These are phyloP conservation scores for Tetracentron sinense DNA, from an alignment of 164 flowering plant genomes.

Conservation along the genomic window DNA sequence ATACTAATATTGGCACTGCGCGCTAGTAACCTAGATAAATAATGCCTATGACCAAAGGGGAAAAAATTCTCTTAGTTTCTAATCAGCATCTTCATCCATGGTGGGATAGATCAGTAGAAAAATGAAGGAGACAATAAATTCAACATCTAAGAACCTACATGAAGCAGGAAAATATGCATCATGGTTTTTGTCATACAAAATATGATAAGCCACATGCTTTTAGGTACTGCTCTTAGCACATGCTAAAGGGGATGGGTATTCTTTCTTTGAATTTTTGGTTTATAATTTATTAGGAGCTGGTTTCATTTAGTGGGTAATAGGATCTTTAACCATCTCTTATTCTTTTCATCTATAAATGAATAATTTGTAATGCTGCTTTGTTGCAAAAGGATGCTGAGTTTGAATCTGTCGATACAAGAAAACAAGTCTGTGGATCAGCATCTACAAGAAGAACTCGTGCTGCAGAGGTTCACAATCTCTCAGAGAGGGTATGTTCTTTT, in stretches of 20 bases:
- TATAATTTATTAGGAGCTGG: too few relatives aligned
- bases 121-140: too few relatives aligned
- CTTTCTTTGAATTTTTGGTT: neutral
- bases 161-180: neutral
- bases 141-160: neutral
- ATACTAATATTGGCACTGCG: too few relatives aligned
- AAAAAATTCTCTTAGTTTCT: too few relatives aligned
- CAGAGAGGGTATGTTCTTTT: conserved; percentile 72
- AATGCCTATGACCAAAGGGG: too few relatives aligned
- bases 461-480: conserved; percentile 94
- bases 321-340: too few relatives aligned
- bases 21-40: too few relatives aligned
- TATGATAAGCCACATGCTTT: neutral
- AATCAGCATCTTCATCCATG: too few relatives aligned
- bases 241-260: neutral
- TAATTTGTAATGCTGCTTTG: neutral
- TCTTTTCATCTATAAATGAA: too few relatives aligned
- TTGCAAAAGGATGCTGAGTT: conserved; percentile 54
- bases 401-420: conserved; percentile 53
- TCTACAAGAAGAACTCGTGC: conserved; percentile 78
- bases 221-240: too few relatives aligned
- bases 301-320: too few relatives aligned
- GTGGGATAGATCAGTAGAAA: neutral
- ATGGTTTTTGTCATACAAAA: neutral
- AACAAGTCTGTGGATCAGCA: conserved; percentile 48